Base-by-base conservation (phyloP, 2,329 filamentous ascomycete species). In the Fusarium coicis region DNA sequence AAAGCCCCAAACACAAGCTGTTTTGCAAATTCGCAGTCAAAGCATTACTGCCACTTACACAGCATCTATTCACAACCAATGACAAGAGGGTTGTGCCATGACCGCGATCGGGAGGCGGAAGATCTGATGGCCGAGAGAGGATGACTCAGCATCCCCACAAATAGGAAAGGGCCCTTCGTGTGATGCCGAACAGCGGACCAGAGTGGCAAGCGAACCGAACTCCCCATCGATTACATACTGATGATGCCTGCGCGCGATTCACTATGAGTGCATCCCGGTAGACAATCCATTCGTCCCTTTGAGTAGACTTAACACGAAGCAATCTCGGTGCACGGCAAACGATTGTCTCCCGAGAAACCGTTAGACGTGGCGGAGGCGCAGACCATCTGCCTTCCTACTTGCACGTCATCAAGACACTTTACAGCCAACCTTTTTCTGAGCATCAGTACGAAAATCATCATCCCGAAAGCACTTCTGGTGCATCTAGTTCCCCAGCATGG, bases 111-210 rank as follows among this genome's bases (percentile, higher is more conserved):
- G 66, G 62, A 56, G 30, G 26, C 74, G 76, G 76, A 78, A 76
- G 55, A 78, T 78, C 66, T 68, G 53, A 30, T 26, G 26, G 62
- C 76, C 72, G 70, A 66, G 44, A 3, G 10, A 36, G 5, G 63
- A 73, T 78, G 76, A 78, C 72, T 78, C 76, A 78, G 76, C 76
- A 53, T 19, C 1, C n/a, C 32, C 59, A 68, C 44, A 55, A 68
- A 75, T 63, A 46, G 63, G 76, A 75, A 77, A 76, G 76, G 76
- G 64, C 67, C 70, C 73, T 62, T 72, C 71, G 74, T 66, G 75
- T 74, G 76, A 76, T 78, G 75, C 76, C 76, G 76, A 78, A 70
- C 53, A 69, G 70, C 76, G 76, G 74, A 77, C 62, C 63, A 72
- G 59, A 72, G 76, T 78, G 76, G 76, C 76, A 78, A 77, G 76